Conservation (phyloP, 169 alveolate species). For the Sarcocystis neurona region DNA sequence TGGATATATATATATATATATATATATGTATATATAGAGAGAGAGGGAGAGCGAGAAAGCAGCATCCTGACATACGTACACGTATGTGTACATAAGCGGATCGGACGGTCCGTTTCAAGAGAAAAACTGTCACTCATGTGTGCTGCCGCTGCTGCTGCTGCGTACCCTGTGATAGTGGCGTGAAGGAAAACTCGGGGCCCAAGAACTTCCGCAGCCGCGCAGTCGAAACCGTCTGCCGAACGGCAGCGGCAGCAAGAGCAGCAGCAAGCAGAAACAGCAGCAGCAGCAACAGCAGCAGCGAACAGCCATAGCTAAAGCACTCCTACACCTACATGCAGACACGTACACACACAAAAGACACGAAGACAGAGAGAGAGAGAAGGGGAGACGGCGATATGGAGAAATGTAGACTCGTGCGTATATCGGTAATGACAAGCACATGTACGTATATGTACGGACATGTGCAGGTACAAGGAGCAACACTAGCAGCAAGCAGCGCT, state of each 20-base stretch:
- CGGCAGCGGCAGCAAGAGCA: no score
- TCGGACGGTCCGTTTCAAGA: not conserved
- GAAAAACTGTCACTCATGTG: not conserved
- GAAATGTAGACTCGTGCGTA: no score
- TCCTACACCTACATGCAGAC: no score
- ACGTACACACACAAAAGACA: not conserved
- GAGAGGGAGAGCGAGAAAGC: no score
- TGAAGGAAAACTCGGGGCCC: conserved; percentile 2
- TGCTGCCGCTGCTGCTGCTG: not conserved
- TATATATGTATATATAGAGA: no score
- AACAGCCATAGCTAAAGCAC: no score
- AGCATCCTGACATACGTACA: not conserved
- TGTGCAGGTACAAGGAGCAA: not conserved
- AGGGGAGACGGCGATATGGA: not conserved
- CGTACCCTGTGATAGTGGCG: conserved; percentile 3
- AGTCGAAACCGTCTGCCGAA: conserved; percentile 5
- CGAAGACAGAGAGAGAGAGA: not conserved
- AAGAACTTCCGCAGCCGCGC: conserved; percentile 26
- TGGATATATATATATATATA: no score
- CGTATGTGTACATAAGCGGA: not conserved
- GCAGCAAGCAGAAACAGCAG: no score
- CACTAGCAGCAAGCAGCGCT: no score
- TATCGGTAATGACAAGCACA: not conserved
- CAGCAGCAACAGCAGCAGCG: not conserved
- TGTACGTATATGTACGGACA: not conserved